A percentile compares a stretch with the other conserved stretches of the same genome.
phyloP scores from a whole-genome alignment of 805 yeast genomes.

The Yamadazyma sp. region DNA sequence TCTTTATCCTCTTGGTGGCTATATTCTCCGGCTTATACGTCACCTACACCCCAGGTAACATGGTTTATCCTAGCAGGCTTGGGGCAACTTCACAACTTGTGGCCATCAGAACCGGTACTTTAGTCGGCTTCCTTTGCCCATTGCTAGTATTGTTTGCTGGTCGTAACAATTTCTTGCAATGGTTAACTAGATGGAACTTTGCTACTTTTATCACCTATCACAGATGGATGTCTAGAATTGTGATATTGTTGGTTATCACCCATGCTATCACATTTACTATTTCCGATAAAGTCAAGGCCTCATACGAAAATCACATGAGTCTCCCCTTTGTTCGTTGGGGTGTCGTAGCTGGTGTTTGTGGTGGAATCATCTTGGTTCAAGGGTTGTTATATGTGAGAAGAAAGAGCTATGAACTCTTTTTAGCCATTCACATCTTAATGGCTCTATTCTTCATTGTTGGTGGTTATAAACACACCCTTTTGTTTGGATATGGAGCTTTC shows the following conservation, averaged over 20 bases:
- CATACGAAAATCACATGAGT: constrained; percentile 15
- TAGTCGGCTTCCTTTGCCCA: constrained; percentile 55
- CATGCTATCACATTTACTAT: constrained; percentile 55
- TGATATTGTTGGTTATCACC: constrained; percentile 39
- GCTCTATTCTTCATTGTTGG: constrained; percentile 48
- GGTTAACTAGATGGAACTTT: constrained; percentile 53
- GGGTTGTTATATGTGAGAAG: constrained; percentile 53
- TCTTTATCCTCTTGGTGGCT: constrained; percentile 26
- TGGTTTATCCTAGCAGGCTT: constrained; percentile 10
- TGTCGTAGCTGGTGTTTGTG: constrained; percentile 26
- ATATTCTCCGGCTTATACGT: constrained; percentile 17
- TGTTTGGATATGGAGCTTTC: constrained; percentile 26
- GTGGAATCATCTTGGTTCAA: constrained; percentile 47
- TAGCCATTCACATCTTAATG: constrained; percentile 32
- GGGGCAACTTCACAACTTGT: constrained; percentile 35
- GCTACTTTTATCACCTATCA: constrained; percentile 58
- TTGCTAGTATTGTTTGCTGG: constrained; percentile 63
- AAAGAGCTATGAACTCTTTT: constrained; percentile 51
- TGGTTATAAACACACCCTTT: constrained; percentile 53
- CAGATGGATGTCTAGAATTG: constrained; percentile 53
- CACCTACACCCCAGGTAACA: constrained; percentile 9
- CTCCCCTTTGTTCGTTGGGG: constrained; percentile 29
- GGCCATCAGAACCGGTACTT: constrained; percentile 53
- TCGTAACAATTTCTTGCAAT: constrained; percentile 65
- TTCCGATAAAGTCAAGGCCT: constrained; percentile 7